Evolutionary conservation across 2,329 filamentous ascomycete genomes (phyloP).

Genomic region (Verticillium isaacii): DNA sequence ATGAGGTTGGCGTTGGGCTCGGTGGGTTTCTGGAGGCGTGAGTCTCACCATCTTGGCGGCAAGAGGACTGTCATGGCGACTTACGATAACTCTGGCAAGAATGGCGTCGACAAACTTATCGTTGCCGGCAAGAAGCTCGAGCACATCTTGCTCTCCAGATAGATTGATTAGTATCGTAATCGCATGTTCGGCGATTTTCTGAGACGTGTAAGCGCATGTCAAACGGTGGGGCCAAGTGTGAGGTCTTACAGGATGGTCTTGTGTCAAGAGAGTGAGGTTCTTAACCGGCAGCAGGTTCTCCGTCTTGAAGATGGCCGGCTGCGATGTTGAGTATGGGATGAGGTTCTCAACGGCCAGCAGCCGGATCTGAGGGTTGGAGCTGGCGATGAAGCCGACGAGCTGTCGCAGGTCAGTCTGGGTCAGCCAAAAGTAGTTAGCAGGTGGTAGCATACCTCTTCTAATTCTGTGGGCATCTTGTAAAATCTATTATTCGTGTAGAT

Average conservation of each 20-base stretch:
- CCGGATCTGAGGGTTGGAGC: slow-evolving; percentile 87
- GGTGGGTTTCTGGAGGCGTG: slow-evolving; percentile 45
- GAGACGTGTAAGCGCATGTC: not conserved
- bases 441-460: slow-evolving; percentile 61
- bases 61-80: slow-evolving; percentile 25
- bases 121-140: slow-evolving; percentile 70
- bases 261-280: slow-evolving; percentile 80
- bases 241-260: slow-evolving; percentile 69
- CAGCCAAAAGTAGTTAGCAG: slow-evolving; percentile 1
- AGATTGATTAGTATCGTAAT: slow-evolving; percentile 87
- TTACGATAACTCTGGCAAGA: slow-evolving; percentile 68
- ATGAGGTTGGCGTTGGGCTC: slow-evolving; percentile 81
- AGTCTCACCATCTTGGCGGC: not conserved
- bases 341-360: slow-evolving; percentile 82
- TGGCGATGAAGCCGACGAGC: slow-evolving; percentile 90
- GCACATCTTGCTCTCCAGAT: slow-evolving; percentile 69
- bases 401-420: slow-evolving; percentile 28
- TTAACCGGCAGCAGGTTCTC: slow-evolving; percentile 74
- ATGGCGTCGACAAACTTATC: slow-evolving; percentile 75
- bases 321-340: slow-evolving; percentile 70
- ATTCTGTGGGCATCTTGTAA: slow-evolving; percentile 63
- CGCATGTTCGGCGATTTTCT: slow-evolving; percentile 91
- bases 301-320: slow-evolving; percentile 79
- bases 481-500: not conserved
- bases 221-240: not conserved